Base-by-base conservation (phyloP, 164 flowering plant genomes). In the Vitis rupestris region DNA sequence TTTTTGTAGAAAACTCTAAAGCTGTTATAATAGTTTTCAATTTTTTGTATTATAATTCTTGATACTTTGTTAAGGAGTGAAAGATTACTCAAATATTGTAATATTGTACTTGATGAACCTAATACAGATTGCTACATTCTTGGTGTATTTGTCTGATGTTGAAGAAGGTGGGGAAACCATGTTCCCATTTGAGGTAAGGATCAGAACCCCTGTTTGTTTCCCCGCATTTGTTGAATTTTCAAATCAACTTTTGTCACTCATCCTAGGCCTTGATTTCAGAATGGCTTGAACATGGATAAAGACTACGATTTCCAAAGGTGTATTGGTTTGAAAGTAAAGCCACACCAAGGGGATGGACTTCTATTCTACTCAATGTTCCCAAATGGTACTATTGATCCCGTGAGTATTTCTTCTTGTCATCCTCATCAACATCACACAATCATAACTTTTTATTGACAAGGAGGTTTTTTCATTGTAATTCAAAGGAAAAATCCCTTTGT, bases 121-220 rank as follows among this genome's bases (percentile, higher is more conserved):
- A 29, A 15, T 74, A 70, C 86, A 92, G 97, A 73, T 92, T 49
- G 97, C 95, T 57, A 85, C 97, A 29, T 89, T 90, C 75, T 74
- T 93, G 81, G 64, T 93, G 74, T 93, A 90, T 80, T 78, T 92
- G 73, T 77, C 92, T 56, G 90, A 87, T 68, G 94, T 89, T 51
- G 89, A 86, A 75, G 92, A 89, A 81, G 97, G 97, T 59, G 97
- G 97, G 11, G 96, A 92, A 76, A 92, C 97, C 52, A 82, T 86
- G 89, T 92, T 92, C 61, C 97, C 97, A 16, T 89, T 63, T 63
- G 97, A 92, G 90, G 97, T 92, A 67, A 70, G 73, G 60, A 67
- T 15, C n/a, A 49, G 9, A 10, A 57, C 51, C 53, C 27, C 31
- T 14, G 10, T 27, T 15, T 12, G 63, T 37, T 64, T 17, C 2